Base-by-base conservation (phyloP, 164 flowering plant genomes). In the Nelumbo lutea region DNA sequence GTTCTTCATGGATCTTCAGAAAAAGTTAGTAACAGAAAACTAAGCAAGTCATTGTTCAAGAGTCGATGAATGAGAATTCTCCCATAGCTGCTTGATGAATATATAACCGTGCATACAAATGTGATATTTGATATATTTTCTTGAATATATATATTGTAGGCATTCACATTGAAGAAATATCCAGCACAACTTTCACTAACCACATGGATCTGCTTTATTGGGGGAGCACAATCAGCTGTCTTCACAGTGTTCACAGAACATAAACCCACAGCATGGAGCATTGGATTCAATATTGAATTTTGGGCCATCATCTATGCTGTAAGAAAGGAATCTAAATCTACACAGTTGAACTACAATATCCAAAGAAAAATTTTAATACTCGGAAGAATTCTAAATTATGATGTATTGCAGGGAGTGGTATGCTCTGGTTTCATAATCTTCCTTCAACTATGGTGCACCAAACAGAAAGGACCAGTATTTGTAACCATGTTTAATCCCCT, bases 401-500 rank as follows among this genome's bases (percentile, higher is more conserved):
- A 9, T 39, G 13, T 66, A 62, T 52, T 65, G 77, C 82, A 91
- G 98, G 98, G 93, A 77, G 78, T 88, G 1, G 83, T 83, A 6
- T 70, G 81, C 59, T 86, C 95, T 4, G 90, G 95, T 56, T 59
- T 90, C 9, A 69, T 85, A 9, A 61, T 85, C 48, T 87, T 71
- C 77, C 52, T 86, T 60, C 94, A 85, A 73, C 82, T 88, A n/a
- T 92, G 93, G 90, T 84, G 91, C 82, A 88, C 85, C 2, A 85
- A 87, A 73, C 69, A 76, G 68, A 90, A 79, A 71, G 96, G 93
- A 9, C 96, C 96, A 6, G 95, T 90, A 61, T 88, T 91, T 75
- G 91, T 89, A 42, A 88, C 97, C 65, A 87, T 93, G 88, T 90
- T 88, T 68, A 93, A 87, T 72, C 98, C 98, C 4, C 78, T 91